A percentile compares a stretch with the other conserved stretches of the same genome.
Evolutionary conservation across 345 rosid genomes (phyloP).

Genomic region (Streptanthus diversifolius): DNA sequence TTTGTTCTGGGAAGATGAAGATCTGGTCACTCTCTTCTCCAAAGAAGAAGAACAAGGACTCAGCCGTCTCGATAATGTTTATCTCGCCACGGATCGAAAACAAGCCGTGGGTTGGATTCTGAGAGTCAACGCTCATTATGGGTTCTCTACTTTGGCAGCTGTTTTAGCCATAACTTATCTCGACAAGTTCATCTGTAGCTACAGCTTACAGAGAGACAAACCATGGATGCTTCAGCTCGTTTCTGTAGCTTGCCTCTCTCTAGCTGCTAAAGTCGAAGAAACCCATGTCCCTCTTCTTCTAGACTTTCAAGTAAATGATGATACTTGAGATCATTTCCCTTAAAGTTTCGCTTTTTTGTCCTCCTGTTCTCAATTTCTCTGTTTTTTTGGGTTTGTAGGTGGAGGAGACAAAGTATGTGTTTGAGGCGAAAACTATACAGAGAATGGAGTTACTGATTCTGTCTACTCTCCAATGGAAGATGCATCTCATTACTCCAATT

Average conservation of each 20-base stretch:
- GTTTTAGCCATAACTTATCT: constrained; percentile 74
- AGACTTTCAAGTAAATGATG: constrained; percentile 66
- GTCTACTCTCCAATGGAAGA: constrained; percentile 80
- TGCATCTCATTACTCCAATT: constrained; percentile 82
- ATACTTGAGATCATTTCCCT: background rate
- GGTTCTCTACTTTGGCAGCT: constrained; percentile 69
- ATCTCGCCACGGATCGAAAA: constrained; percentile 44
- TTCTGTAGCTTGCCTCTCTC: constrained; percentile 82
- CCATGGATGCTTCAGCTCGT: constrained; percentile 93
- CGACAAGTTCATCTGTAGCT: constrained; percentile 64
- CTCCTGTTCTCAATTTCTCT: constrained; percentile 8
- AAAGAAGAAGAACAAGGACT: constrained; percentile 50
- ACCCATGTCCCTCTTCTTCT: constrained; percentile 72
- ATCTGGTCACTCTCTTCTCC: constrained; percentile 59
- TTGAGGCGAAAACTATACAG: constrained; percentile 84
- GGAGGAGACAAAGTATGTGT: constrained; percentile 61
- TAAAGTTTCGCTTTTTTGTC: background rate
- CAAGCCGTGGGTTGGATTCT: constrained; percentile 83
- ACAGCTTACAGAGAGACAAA: constrained; percentile 52
- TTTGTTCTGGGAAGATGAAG: constrained; percentile 72
- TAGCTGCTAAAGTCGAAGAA: constrained; percentile 97
- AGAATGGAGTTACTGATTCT: constrained; percentile 95
- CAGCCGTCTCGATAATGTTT: constrained; percentile 24
- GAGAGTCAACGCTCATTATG: constrained; percentile 55
- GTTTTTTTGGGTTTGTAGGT: constrained; percentile 41